These are phyloP conservation scores for Bipolaris zeicola DNA, from an alignment of 2,329 filamentous ascomycete genomes.

Conservation along the genomic window DNA sequence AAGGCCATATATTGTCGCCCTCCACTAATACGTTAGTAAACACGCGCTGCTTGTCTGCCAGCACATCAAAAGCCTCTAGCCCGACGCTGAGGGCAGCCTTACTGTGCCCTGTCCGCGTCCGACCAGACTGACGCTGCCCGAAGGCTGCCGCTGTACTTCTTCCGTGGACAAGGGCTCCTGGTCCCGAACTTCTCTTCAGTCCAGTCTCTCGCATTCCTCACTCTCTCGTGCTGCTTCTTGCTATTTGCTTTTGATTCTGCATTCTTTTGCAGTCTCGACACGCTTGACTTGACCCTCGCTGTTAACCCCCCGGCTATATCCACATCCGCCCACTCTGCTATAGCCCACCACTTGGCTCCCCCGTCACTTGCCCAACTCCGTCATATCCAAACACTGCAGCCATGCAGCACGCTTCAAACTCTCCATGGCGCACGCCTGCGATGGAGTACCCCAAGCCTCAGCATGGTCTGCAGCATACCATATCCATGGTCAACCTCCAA, in stretches of 20 bases:
- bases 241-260: constrained; percentile 36
- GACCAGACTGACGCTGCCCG: constrained; percentile 25
- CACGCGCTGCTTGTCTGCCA: constrained; percentile 47
- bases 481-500: constrained; percentile 50
- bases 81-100: constrained; percentile 37
- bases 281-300: constrained; percentile 14
- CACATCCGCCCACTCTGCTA: constrained; percentile 20
- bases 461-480: constrained; percentile 45
- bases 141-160: constrained; percentile 41
- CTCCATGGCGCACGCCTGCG: constrained; percentile 43
- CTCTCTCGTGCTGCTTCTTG: constrained; percentile 34
- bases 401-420: constrained; percentile 46
- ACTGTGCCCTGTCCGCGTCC: constrained; percentile 32
- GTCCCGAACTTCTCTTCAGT: constrained; percentile 34
- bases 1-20: constrained; percentile 45
- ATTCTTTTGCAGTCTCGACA: constrained; percentile 26
- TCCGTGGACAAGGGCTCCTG: constrained; percentile 37
- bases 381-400: constrained; percentile 21
- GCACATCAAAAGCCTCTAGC: constrained; percentile 47
- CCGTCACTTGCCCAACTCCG: constrained; percentile 30
- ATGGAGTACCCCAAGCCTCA: constrained; percentile 43
- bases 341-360: constrained; percentile 30
- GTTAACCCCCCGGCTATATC: constrained; percentile 16
- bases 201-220: constrained; percentile 32
- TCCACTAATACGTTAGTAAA: constrained; percentile 47